Evolutionary conservation across 2,329 filamentous ascomycete genomes (phyloP), one percentile per base, ranked within the genome.

Genomic region (Acephala macrosclerotiorum): DNA sequence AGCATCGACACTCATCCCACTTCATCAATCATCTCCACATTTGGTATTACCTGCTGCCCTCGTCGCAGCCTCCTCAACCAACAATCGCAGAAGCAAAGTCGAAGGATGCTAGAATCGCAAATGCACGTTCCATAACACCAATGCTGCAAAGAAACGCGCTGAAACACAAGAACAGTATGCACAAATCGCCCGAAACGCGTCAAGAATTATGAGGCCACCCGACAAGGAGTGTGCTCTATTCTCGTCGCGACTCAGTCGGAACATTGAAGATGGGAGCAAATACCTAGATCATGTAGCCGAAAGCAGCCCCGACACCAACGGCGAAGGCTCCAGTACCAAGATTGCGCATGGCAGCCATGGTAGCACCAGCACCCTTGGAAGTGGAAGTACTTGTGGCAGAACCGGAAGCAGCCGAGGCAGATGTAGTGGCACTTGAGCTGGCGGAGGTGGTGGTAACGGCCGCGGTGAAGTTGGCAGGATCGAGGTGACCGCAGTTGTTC

Each of bases 251-350:
- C 51, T 40, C 47, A 14, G 26, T 53, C 49, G 49, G 49, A 29
- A 29, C 18, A 63, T 64, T 49, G 25, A 38, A 53, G 33, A 16
- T 35, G 60, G 22, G 20, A 11, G 4, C 18, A 29, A 18, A 26
- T 22, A 55, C 60, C 75, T 85, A 90, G 76, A 90, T 77, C 68
- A 86, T 79, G 68, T 89, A 75, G 68, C 85, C 86, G 73, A 89
- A 85, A 62, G 85, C 77, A 56, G 75, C 72, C 64, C 87, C 78
- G 68, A 89, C 77, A 73, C 83, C 83, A 66, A 82, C 82, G 58
- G 82, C 83, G 63, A 89, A 75, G 26, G 77, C 71, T 49, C 76
- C 75, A 42, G 77, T 77, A 36, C 72, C 75, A 49, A 84, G 84
- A 68, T 83, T 80, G 73, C 81, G 80, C 16, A 65, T 68, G 45